Base-by-base conservation (phyloP, 169 alveolate genomes). In the Plasmodium cynomolgi region DNA sequence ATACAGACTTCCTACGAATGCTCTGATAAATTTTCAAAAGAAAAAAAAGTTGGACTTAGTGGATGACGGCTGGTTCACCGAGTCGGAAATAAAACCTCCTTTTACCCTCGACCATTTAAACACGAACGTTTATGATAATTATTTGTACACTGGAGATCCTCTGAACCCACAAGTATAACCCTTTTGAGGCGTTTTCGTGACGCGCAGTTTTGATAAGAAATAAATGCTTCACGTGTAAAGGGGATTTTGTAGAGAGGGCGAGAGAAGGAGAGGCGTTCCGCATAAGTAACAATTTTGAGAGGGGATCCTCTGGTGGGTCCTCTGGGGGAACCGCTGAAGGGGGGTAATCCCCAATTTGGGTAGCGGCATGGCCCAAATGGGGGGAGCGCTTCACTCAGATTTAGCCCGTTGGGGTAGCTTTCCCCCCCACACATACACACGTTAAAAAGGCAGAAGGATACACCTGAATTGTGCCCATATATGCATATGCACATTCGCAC, bases 91-190 rank as follows among this genome's bases (percentile, higher is more conserved):
- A 13, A 90, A 93, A 62, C 97, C 97, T 58, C 96, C 96, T 20
- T 91, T 94, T 44, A 83, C 93, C 20, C 84, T 96, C 31, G 91
- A 92, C 54, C 96, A 96, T 84, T 74, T 94, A 17, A 96, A 95
- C 81, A 96, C 97, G 23, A 96, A 95, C 83, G 97, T 96, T 56
- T 91, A 88, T 58, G 92, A 94, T 50, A 92, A 96, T 50, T 95
- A 95, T 54, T 95, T 96, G 75, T 96, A 96, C 81, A 96, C 97
- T 31, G 97, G 97, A 23, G 97, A 96, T 37, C 97, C 97, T 23
- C 77, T 92, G 41, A 94, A 95, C 75, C 97, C 97, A n/a, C 95
- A 96, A 93, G 97, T 95, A 79, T 71, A 41, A 84, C 74, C 7
- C 75, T 11, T 71, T 34, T 84, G n/a, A 17, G 74, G 44, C 68